Conservation (phyloP, 2,329 filamentous ascomycete genomes). For the Alternaria consortialis region DNA sequence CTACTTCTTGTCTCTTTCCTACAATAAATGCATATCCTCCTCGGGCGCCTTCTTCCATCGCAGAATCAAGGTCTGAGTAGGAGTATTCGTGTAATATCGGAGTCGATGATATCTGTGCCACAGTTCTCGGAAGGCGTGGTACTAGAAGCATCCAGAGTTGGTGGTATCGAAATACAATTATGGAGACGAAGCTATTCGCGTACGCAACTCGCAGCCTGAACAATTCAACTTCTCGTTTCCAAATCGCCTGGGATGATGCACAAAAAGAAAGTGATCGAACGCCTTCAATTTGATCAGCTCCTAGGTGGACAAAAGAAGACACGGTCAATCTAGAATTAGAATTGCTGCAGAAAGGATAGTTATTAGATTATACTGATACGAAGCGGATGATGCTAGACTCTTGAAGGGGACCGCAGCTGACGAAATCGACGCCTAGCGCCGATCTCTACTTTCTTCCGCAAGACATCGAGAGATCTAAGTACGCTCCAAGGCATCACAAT, state of each 20-base stretch:
- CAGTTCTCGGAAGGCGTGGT: not conserved
- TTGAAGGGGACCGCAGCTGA: not conserved
- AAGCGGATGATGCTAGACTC: not conserved
- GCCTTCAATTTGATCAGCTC: not conserved
- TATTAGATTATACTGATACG: not conserved
- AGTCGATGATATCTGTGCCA: not conserved
- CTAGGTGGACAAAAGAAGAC: not conserved
- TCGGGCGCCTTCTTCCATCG: not conserved
- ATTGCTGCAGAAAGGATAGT: not conserved
- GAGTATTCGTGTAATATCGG: not conserved
- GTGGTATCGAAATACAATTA: not conserved
- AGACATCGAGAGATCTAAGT: not conserved
- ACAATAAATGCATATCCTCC: not conserved
- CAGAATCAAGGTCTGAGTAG: not conserved
- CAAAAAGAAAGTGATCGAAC: not conserved
- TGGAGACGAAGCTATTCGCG: too few species aligned
- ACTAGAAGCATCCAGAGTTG: not conserved
- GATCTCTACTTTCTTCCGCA: not conserved
- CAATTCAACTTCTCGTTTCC: not conserved
- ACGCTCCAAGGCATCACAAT: not conserved
- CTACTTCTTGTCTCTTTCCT: not conserved
- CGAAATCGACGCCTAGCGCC: not conserved
- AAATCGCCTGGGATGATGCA: not conserved
- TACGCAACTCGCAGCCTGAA: not conserved
- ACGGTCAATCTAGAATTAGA: not conserved